Base-by-base conservation (phyloP, 2,329 filamentous ascomycete genomes). In the Nannizziopsis arthrosporioides region DNA sequence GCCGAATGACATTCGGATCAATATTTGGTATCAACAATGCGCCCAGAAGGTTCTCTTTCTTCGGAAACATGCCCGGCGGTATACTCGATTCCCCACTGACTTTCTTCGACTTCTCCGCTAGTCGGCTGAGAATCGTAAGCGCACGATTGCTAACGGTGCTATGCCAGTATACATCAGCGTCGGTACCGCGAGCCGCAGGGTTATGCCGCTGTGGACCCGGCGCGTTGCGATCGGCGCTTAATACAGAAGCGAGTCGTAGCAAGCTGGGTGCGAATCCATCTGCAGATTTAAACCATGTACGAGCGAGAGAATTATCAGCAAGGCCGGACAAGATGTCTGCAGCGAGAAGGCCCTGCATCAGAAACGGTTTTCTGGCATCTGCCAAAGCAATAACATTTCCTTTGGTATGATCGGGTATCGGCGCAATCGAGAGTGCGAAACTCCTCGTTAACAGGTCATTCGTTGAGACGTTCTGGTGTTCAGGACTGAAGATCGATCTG, bases 291-390 rank as follows among this genome's bases (percentile, higher is more conserved):
- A 96, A 75, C 89, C 92, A 96, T 0, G 77, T 73, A 48, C 79
- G 78, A 3, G 89, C 83, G 6, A 95, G 68, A 3, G 78, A 76
- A 12, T 75, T 76, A 55, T 93, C 87, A n/a, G 78, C 74, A 22
- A 95, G 72, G 8, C 81, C 81, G 0, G 87, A 80, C 2, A 96
- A 69, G 44, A 96, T 93, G 56, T 96, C 89, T 0, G 87, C 89
- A 1, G 88, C 85, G 5, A 96, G 73, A 57, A 96, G 78, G 1
- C 88, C 89, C 67, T 98, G 92, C 76, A 94, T 92, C 9, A 98
- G 70, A 58, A 87, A 82, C 0, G 92, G 84, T 65, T 94, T 94
- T 49, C 92, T 81, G 3, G 78, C 80, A 62, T 95, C 88, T 4
- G 92, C 77, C 4, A 88, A 74, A 0, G 80, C 76, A 0, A 84